Conservation (phyloP, 768 basidiomycete species). For the Mycena galericulata region DNA sequence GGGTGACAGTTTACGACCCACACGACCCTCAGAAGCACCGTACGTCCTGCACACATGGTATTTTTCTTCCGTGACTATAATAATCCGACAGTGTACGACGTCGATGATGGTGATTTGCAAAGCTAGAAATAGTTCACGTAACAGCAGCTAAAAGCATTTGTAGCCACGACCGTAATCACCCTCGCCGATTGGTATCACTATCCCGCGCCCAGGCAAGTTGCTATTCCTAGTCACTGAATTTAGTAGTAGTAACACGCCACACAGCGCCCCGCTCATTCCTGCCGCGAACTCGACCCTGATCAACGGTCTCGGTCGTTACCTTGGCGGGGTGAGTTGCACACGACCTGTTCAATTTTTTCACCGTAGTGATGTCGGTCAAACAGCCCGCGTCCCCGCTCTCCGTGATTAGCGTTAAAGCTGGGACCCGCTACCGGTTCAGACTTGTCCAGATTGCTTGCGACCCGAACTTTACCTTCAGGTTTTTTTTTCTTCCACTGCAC, state of each 20-base stretch:
- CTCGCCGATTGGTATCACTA: slow-evolving; percentile 56
- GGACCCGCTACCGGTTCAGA: background rate
- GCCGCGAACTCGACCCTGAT: slow-evolving; percentile 40
- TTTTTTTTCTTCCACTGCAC: background rate
- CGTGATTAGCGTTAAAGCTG: slow-evolving; percentile 47
- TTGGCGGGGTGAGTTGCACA: slow-evolving; percentile 43
- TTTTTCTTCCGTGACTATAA: background rate
- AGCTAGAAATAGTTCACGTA: too few relatives aligned
- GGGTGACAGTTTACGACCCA: slow-evolving; percentile 51
- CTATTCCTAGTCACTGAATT: too few relatives aligned
- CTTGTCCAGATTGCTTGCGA: slow-evolving; percentile 51
- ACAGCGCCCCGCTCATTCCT: slow-evolving; percentile 42
- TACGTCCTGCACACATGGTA: slow-evolving; percentile 24
- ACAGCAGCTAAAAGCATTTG: background rate
- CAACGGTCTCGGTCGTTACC: slow-evolving; percentile 62
- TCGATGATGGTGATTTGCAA: slow-evolving; percentile 58
- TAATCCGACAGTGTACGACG: slow-evolving; percentile 37
- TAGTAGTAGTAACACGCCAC: background rate
- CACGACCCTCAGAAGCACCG: slow-evolving; percentile 48
- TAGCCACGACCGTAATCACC: slow-evolving; percentile 59
- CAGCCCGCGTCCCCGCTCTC: slow-evolving; percentile 48
- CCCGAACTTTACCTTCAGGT: slow-evolving; percentile 55
- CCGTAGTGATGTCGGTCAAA: background rate
- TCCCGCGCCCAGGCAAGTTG: slow-evolving; percentile 4
- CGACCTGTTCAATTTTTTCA: too few relatives aligned